Percentiles rank a stretch among this genome's conserved stretches.
phyloP scores from a whole-genome alignment of 2,329 filamentous ascomycete species.

The Penicillium sp. region DNA sequence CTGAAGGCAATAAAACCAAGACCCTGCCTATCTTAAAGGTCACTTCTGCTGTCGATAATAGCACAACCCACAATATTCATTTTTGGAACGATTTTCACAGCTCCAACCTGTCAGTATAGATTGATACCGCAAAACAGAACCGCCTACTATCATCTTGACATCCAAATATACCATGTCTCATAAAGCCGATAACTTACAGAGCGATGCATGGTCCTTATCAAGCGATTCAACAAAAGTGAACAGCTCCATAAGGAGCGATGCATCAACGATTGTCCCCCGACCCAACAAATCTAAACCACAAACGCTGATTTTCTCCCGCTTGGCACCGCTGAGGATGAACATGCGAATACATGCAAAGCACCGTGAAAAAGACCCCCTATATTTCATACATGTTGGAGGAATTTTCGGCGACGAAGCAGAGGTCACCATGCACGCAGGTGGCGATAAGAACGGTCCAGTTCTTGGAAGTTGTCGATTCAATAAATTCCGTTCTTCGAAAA shows the following conservation, averaged over 20 bases:
- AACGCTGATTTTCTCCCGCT: not conserved
- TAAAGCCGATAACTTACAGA: not conserved
- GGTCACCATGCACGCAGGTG: not conserved
- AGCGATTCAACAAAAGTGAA: not conserved
- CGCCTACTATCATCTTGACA: not conserved
- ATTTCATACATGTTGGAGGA: slow-evolving; percentile 1
- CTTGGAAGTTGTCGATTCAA: slow-evolving; percentile 5
- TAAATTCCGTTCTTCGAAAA: slow-evolving; percentile 2
- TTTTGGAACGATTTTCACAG: too few species aligned
- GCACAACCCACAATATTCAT: not conserved
- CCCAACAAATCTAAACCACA: not conserved
- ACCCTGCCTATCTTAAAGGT: not conserved
- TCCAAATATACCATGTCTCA: not conserved
- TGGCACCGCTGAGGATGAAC: not conserved
- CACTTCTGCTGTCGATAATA: too few species aligned
- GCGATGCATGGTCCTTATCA: not conserved
- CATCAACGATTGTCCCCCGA: not conserved
- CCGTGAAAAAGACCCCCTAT: not conserved
- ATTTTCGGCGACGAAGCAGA: slow-evolving; percentile 2
- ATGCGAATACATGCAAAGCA: not conserved
- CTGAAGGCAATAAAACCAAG: too few species aligned
- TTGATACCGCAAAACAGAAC: too few species aligned
- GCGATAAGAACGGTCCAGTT: not conserved
- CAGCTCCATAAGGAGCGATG: not conserved
- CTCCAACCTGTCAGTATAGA: too few species aligned